These are phyloP conservation scores for Hypomontagnella monticulosa DNA, from an alignment of 495 filamentous ascomycete genomes.

Conservation along the genomic window DNA sequence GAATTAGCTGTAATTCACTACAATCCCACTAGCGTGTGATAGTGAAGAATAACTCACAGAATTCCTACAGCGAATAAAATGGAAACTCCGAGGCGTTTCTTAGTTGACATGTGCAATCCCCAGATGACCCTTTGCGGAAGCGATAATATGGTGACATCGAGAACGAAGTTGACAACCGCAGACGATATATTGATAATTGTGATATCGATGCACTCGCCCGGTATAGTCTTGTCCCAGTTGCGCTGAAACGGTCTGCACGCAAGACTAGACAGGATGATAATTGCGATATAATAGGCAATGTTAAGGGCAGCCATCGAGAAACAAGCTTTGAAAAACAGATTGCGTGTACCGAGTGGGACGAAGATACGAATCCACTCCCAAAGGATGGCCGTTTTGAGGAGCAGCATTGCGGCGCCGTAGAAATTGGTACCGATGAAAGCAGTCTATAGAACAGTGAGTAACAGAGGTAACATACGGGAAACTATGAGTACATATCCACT, in stretches of 20 bases:
- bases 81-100: constrained; percentile 47
- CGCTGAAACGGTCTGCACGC: constrained; percentile 55
- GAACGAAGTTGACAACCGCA: constrained; percentile 44
- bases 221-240: constrained; percentile 43
- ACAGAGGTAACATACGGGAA: neutral
- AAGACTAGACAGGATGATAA: constrained; percentile 37
- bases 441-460: constrained; percentile 5
- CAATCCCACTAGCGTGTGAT: too few relatives aligned
- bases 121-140: constrained; percentile 53
- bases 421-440: constrained; percentile 30
- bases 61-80: constrained; percentile 53
- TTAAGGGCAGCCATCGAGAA: constrained; percentile 43
- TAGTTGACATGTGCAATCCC: constrained; percentile 43
- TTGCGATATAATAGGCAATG: constrained; percentile 40
- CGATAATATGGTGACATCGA: constrained; percentile 50
- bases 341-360: constrained; percentile 37
- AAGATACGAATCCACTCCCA: constrained; percentile 40
- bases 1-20: too few relatives aligned
- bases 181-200: constrained; percentile 32
- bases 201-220: constrained; percentile 37
- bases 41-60: constrained; percentile 50
- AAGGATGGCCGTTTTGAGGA: constrained; percentile 39
- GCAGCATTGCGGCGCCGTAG: constrained; percentile 34
- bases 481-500: constrained; percentile 19
- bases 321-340: constrained; percentile 45